phyloP scores from a whole-genome alignment of 345 rosid species.

The Lenwebbia sp. region DNA sequence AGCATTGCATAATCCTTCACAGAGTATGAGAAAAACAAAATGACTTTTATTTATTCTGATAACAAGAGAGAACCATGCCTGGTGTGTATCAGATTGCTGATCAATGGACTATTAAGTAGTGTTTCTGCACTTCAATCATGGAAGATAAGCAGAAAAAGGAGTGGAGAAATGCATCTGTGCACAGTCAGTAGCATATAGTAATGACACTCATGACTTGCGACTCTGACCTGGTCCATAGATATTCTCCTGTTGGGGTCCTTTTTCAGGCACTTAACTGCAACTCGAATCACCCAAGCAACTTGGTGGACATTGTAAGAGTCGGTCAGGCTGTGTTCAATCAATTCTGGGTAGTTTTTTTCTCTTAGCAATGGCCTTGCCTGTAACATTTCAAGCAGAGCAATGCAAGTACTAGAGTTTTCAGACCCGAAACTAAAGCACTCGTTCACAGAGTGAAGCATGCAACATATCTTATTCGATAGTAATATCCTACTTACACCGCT shows the following conservation, averaged over 20 bases:
- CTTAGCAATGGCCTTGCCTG: constrained; percentile 54
- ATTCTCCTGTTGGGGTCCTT: constrained; percentile 40
- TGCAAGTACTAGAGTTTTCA: background rate
- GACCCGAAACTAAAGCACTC: background rate
- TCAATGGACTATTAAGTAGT: background rate
- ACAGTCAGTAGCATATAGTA: background rate
- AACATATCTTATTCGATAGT: background rate
- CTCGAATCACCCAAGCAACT: constrained; percentile 53
- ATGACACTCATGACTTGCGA: background rate
- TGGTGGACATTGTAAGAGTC: constrained; percentile 49
- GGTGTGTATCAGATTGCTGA: background rate
- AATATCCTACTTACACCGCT: background rate
- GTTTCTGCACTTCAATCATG: background rate
- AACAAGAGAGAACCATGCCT: background rate
- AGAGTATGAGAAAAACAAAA: background rate
- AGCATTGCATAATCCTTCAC: background rate
- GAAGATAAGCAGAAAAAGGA: background rate
- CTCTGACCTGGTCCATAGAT: constrained; percentile 28
- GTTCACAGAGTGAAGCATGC: background rate
- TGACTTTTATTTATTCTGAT: background rate
- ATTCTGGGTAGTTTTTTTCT: constrained; percentile 42
- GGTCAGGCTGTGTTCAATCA: constrained; percentile 39
- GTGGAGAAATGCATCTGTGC: background rate
- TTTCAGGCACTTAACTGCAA: constrained; percentile 45
- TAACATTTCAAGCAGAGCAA: background rate